A percentile compares a stretch with the other conserved stretches of the same genome.
Conservation (phyloP, 306 rosid species). For the Crotalaria pallida region DNA sequence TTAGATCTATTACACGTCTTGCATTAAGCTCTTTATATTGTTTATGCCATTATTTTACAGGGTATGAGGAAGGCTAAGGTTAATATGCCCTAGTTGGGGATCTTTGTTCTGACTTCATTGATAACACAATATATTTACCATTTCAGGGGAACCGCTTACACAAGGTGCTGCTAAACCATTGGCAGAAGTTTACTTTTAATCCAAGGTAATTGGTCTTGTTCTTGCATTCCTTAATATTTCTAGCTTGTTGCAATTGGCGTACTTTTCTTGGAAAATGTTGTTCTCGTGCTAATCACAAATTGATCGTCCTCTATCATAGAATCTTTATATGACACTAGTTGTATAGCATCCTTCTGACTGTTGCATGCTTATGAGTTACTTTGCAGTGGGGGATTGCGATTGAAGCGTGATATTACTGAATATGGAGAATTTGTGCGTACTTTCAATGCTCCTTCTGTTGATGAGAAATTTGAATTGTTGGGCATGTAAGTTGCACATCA, state of each 20-base stretch:
- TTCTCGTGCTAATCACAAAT: background rate
- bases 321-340: too few species aligned
- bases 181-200: constrained; percentile 94
- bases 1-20: background rate
- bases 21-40: background rate
- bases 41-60: background rate
- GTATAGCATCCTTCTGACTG: too few species aligned
- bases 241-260: background rate
- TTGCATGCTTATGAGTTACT: constrained; percentile 12
- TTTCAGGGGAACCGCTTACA: constrained; percentile 89
- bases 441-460: constrained; percentile 83
- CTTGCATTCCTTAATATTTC: constrained; percentile 15
- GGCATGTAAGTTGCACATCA: constrained; percentile 76
- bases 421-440: constrained; percentile 96
- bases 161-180: constrained; percentile 79
- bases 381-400: constrained; percentile 84
- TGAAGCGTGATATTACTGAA: constrained; percentile 98
- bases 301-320: background rate
- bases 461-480: constrained; percentile 90
- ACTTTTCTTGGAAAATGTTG: background rate
- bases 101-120: background rate
- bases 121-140: constrained; percentile 13
- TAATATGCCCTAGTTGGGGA: background rate
- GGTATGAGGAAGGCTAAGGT: background rate
- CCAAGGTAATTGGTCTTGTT: constrained; percentile 66